Evolutionary conservation across 2,329 filamentous ascomycete species (phyloP), one percentile per base, ranked within the genome.

Genomic region (Aspergillus niger): DNA sequence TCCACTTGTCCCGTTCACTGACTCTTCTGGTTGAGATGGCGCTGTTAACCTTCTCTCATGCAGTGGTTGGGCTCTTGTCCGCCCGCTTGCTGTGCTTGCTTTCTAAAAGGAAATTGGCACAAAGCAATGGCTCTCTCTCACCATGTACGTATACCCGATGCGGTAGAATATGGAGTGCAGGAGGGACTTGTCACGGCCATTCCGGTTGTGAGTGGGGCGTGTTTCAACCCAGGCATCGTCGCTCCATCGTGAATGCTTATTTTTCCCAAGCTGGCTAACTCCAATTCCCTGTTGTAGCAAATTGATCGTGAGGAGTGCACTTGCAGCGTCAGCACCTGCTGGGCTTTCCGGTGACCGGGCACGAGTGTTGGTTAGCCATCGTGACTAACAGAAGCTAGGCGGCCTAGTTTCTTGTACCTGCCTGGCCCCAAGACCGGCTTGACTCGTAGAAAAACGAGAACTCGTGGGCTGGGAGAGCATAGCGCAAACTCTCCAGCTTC

Each of bases 1-100:
- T 58, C 58, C 58, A 63, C 61, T 56, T 61, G 52, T 59, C 58
- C 32, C 54, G 24, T 57, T 55, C 41, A 58, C 32, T 36, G 32
- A 36, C 43, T 50, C n/a, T 38, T 24, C 8, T 51, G 17, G 38
- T 49, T 53, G 8, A 15, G 39, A 39, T 43, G 30, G 30, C 13
- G n/a, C 26, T 43, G 52, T 52, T 52, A 36, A 52, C 24, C 30
- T 53, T 48, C n/a, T 38, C 36, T 26, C 36, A 5, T 39, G 26
- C 41, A 57, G 8, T 15, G 26, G 30, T 51, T 41, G 52, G 32
- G 41, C 28, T 56, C 43, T 11, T 50, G 20, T 15, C 38, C 13
- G 22, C 15, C 17, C 22, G 17, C n/a, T 8, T 17, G 11, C 8
- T 6, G 36, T 24, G 20, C 3, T 8, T 30, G 15, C 7, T 50